Percentiles rank a stretch among this genome's conserved stretches.
Conservation (phyloP, 2,329 filamentous ascomycete species). For the Claviceps monticola region DNA sequence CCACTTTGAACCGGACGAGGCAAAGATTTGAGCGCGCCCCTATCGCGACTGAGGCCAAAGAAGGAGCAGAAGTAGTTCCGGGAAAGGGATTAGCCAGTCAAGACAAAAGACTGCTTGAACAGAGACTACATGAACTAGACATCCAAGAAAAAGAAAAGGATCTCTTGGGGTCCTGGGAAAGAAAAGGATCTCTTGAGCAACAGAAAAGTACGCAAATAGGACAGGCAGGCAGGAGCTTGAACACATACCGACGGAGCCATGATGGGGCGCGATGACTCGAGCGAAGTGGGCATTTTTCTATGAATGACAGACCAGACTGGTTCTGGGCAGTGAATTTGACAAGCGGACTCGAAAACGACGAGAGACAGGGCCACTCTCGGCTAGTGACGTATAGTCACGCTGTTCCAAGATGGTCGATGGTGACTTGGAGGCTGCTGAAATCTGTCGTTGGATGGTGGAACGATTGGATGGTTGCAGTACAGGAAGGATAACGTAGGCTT, state of each 20-base stretch:
- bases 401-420: background rate
- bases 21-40: background rate
- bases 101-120: background rate
- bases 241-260: constrained; percentile 48
- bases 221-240: background rate
- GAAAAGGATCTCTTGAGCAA: background rate
- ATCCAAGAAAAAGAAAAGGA: background rate
- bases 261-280: constrained; percentile 47
- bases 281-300: constrained; percentile 37
- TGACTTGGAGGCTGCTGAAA: background rate
- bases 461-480: background rate
- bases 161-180: background rate
- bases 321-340: background rate
- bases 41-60: background rate
- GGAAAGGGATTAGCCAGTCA: constrained; percentile 4
- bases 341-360: background rate
- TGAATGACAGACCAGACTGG: background rate
- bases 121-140: constrained; percentile 3
- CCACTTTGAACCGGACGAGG: background rate
- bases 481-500: background rate
- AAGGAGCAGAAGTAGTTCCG: constrained; percentile 2
- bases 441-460: background rate
- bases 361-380: background rate
- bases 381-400: background rate
- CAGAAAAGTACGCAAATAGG: background rate